Evolutionary conservation across 257 asterid species (phyloP), one percentile per base, ranked within the genome.

Genomic region (Scutellaria galericulata): DNA sequence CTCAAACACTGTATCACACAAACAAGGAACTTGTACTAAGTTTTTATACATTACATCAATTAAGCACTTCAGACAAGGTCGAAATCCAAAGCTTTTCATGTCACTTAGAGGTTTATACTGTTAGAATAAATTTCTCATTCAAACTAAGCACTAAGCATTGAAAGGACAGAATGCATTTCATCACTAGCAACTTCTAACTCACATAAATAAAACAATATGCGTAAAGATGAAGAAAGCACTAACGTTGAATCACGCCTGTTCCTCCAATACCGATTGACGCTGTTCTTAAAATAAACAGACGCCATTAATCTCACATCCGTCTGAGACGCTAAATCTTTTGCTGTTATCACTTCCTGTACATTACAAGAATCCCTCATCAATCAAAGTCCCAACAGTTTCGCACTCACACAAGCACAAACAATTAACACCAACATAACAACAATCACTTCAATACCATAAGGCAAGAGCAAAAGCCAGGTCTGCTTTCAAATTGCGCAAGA

Each of bases 391-490:
- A 64, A 52, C 7, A 46, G 72, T 72, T 69, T 20, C 76, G 60
- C 67, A 46, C 66, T 66, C 72, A 20, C 75, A 61, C 35, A 50
- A 57, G 12, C 53, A 60, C 52, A 71, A 27, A 74, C 37, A 71
- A 15, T 47, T 14, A 35, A 54, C 51, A 41, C 11, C 54, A 52
- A 59, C 64, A 68, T 31, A 64, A 40, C 22, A 15, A 3, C 44
- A 72, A 72, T 64, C 58, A 73, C 61, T 65, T 63, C 13, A 62
- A 61, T 93, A 95, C 99, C 99, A 90, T 82, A 6, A 95, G 92
- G 68, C 96, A 90, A 45, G 98, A 95, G 90, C 98, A 92, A 83
- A 95, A 95, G 64, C 99, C 98, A 18, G 96, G 96, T 15, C 97
- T 82, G 64, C 85, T 83, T 79, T 90, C 99, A n/a, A 84, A 90